A percentile compares a stretch with the other conserved stretches of the same genome.
phyloP scores from a whole-genome alignment of 1,284 basidiomycete genomes.

The Apiotrichum laibachii region DNA sequence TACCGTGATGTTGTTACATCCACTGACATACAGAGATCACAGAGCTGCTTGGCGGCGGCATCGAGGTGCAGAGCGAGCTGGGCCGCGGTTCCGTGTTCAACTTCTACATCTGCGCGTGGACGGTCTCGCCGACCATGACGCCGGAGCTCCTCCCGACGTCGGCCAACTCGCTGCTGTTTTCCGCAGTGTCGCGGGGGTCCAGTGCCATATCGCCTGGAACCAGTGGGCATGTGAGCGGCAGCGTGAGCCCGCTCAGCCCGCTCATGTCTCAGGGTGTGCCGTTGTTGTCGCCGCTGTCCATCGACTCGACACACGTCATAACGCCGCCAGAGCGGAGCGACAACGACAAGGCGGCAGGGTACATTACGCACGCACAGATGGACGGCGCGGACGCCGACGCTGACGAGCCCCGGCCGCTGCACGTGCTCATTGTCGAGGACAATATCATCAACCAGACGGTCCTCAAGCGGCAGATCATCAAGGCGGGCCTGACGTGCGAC shows the following conservation, averaged over 20 bases:
- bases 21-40: constrained; percentile 22
- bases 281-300: no score
- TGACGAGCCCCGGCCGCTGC: background rate
- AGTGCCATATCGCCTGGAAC: background rate
- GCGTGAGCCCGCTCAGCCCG: no score
- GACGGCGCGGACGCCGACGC: background rate
- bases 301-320: no score
- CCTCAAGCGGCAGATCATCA: constrained; percentile 44
- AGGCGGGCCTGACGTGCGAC: constrained; percentile 33
- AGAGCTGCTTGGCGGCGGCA: constrained; percentile 36
- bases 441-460: constrained; percentile 51
- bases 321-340: no score
- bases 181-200: background rate
- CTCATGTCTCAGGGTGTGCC: no score
- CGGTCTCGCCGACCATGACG: background rate
- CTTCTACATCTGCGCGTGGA: constrained; percentile 34
- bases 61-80: constrained; percentile 29
- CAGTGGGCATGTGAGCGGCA: no score
- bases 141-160: background rate
- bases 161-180: background rate
- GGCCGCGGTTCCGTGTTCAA: constrained; percentile 51
- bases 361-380: no score
- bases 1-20: constrained; percentile 3
- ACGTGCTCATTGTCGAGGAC: constrained; percentile 37
- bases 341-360: no score